A percentile compares a stretch with the other conserved stretches of the same genome.
These are phyloP conservation scores for Fusarium sp. DNA, from an alignment of 2,329 filamentous ascomycete genomes.

Conservation along the genomic window DNA sequence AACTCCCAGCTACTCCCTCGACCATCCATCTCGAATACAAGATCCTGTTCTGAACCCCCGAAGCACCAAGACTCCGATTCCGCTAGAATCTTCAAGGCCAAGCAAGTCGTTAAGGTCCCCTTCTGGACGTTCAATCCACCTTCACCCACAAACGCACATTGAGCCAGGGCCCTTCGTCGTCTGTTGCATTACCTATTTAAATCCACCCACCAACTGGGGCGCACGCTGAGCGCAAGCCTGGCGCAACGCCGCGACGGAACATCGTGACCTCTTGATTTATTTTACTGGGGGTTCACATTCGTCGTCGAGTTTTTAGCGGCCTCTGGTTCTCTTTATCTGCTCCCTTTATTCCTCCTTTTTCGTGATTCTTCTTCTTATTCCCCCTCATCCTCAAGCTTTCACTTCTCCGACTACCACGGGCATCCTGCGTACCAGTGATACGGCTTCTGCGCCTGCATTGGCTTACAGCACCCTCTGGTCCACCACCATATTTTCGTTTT, in stretches of 20 bases:
- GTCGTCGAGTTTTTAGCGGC: slow-evolving; percentile 23
- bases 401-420: slow-evolving; percentile 30
- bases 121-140: slow-evolving; percentile 39
- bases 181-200: slow-evolving; percentile 40
- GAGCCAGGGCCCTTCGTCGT: slow-evolving; percentile 33
- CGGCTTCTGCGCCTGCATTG: slow-evolving; percentile 46
- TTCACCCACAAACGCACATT: slow-evolving; percentile 43
- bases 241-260: slow-evolving; percentile 46
- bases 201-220: slow-evolving; percentile 42
- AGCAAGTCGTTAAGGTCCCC: slow-evolving; percentile 31
- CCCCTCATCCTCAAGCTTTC: slow-evolving; percentile 11
- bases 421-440: slow-evolving; percentile 39
- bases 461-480: slow-evolving; percentile 44
- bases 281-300: slow-evolving; percentile 33
- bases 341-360: slow-evolving; percentile 21
- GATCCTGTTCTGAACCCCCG: slow-evolving; percentile 24
- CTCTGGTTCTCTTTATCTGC: slow-evolving; percentile 21
- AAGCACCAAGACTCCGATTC: slow-evolving; percentile 32
- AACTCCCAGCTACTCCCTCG: slow-evolving; percentile 18
- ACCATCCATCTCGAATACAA: slow-evolving; percentile 9
- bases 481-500: slow-evolving; percentile 51
- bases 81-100: slow-evolving; percentile 38
- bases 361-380: slow-evolving; percentile 16
- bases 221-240: slow-evolving; percentile 38
- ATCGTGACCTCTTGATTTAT: slow-evolving; percentile 45